Base-by-base conservation (phyloP, 148 eudicot genomes). In the Spergularia marina region DNA sequence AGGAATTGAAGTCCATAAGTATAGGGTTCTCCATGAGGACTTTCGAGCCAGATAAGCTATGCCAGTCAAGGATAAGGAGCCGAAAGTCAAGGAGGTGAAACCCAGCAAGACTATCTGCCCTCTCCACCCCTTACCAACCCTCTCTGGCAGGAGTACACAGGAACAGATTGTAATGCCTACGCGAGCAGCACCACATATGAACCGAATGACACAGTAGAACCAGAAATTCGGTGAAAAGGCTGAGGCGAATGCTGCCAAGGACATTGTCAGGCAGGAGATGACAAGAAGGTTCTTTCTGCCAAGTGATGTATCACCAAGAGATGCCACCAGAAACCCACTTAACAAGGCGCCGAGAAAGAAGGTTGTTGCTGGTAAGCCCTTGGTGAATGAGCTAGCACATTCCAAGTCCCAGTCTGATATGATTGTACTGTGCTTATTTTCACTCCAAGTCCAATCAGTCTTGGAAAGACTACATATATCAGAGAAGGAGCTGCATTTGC, bases 1-100 rank as follows among this genome's bases (percentile, higher is more conserved):
- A 5, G 83, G 83, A 55, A 76, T 47, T n/a, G 83, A 76, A 23
- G 79, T 80, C 58, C 76, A 80, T 2, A 76, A 20, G 68, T 76
- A 80, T 52, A 80, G 75, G 20, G 40, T 17, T n/a, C 72, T 71
- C 83, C 83, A 80, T 4, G 79, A 80, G 2, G 76, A 65, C 30
- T 21, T 65, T 17, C 52, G 76, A 44, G 76, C 55, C 18, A 54
- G 47, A 21, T 78, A 72, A 72, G 81, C 76, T 54, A 72, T 55
- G 59, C 51, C 70, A 0, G 75, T 53, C 70, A 78, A 44, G 17
- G 81, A 63, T 36, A 78, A 13, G 56, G 72, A 3, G 54, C 81
- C 81, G 10, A 78, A 9, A 0, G 81, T 72, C 53, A 72, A 55
- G 65, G 47, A 65, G 18, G 65, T 44, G 54, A 63, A 78, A 54